Evolutionary conservation across 495 filamentous ascomycete genomes (phyloP).

Genomic region (Alectoria sarmentosa): DNA sequence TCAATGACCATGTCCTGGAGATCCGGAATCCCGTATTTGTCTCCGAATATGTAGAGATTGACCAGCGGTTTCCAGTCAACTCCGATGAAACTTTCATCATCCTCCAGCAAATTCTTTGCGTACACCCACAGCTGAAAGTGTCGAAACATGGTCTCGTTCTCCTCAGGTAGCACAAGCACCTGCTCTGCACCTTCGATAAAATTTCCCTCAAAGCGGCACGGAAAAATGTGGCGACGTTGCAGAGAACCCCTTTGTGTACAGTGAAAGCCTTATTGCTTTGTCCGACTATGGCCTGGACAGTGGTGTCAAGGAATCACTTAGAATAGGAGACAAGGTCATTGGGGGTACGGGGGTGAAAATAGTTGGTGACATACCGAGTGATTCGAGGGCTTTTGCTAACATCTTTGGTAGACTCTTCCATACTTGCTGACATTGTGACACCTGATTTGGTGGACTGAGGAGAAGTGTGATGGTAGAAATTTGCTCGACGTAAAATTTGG

Average conservation of each 20-base stretch:
- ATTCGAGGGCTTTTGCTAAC: background rate
- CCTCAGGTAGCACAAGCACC: constrained; percentile 16
- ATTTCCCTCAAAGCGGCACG: constrained; percentile 19
- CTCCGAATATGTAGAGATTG: background rate
- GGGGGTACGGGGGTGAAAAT: too few species aligned
- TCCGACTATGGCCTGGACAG: constrained; percentile 1
- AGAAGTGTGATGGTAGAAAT: background rate
- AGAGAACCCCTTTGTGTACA: constrained; percentile 23
- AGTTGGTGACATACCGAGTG: background rate
- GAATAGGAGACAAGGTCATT: background rate
- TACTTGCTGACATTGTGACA: background rate
- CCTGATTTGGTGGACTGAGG: background rate
- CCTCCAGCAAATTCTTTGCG: background rate
- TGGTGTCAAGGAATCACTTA: background rate
- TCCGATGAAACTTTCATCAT: background rate
- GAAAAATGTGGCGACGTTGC: constrained; percentile 22
- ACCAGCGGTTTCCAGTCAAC: background rate
- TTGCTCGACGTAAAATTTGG: background rate
- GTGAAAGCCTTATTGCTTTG: background rate
- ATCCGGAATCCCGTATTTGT: background rate
- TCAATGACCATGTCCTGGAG: constrained; percentile 9
- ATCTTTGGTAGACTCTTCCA: background rate
- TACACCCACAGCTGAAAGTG: constrained; percentile 25
- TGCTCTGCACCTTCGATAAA: constrained; percentile 23
- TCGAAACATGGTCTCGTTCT: constrained; percentile 8